phyloP scores from a whole-genome alignment of 2,329 filamentous ascomycete species.

The Coniochaeta prunicola region DNA sequence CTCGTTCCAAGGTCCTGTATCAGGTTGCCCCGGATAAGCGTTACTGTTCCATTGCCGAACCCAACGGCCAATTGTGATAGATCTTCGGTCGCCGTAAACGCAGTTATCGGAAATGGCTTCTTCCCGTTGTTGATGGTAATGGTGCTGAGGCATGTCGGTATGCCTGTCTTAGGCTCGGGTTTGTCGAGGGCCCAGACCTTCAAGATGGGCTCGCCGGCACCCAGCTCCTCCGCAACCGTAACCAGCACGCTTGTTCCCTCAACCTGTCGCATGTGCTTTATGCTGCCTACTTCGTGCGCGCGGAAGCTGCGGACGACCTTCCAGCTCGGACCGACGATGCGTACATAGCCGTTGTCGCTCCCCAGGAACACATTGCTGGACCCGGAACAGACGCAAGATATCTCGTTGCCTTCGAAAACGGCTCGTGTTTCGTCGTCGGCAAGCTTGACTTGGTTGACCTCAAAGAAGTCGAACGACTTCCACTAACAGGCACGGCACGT shows the following conservation, averaged over 20 bases:
- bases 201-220: slow-evolving; percentile 69
- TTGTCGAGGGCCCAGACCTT: slow-evolving; percentile 99
- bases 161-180: slow-evolving; percentile 85
- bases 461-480: slow-evolving; percentile 99
- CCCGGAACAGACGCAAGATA: slow-evolving; percentile 78
- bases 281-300: slow-evolving; percentile 71
- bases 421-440: slow-evolving; percentile 71
- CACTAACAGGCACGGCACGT: slow-evolving; percentile 50
- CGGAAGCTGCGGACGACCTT: slow-evolving; percentile 82
- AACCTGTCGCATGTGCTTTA: slow-evolving; percentile 89
- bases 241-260: slow-evolving; percentile 80
- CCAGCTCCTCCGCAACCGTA: slow-evolving; percentile 81
- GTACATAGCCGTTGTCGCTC: slow-evolving; percentile 75
- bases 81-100: slow-evolving; percentile 81
- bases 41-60: slow-evolving; percentile 92
- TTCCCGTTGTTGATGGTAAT: slow-evolving; percentile 81
- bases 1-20: slow-evolving; percentile 92
- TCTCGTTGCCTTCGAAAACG: slow-evolving; percentile 75
- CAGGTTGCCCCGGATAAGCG: slow-evolving; percentile 85
- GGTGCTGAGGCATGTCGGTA: slow-evolving; percentile 81
- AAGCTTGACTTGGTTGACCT: slow-evolving; percentile 77
- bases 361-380: slow-evolving; percentile 87
- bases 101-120: slow-evolving; percentile 85
- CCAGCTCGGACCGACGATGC: slow-evolving; percentile 81
- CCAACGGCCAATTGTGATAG: slow-evolving; percentile 89